Percentiles rank a stretch among this genome's conserved stretches.
Conservation (phyloP, 306 rosid genomes). For the Vigna trinervia region DNA sequence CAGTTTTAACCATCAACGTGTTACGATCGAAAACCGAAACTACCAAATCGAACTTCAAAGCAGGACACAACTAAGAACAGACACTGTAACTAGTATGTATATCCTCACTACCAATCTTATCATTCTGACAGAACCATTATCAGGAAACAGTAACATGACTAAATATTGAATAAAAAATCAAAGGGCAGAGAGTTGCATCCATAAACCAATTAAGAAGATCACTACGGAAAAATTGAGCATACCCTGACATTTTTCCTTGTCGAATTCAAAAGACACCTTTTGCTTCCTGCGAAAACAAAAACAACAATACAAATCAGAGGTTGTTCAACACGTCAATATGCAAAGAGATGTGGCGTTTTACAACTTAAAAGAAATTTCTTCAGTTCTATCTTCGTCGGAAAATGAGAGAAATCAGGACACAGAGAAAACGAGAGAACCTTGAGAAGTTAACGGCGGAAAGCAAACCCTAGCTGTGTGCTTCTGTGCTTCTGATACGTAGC, state of each 20-base stretch:
- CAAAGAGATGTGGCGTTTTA: background rate
- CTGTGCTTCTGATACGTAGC: background rate
- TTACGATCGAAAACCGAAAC: background rate
- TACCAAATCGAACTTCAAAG: background rate
- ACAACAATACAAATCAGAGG: background rate
- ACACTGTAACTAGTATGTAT: background rate
- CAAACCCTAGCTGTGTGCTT: background rate
- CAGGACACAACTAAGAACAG: background rate
- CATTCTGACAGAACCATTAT: background rate
- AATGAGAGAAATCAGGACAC: background rate
- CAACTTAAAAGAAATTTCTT: background rate
- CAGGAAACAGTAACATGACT: background rate
- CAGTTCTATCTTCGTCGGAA: no score
- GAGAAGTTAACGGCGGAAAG: background rate
- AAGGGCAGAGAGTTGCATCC: background rate
- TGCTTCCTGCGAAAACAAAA: conserved; percentile 43
- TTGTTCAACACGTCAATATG: background rate
- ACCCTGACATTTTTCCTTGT: conserved; percentile 44
- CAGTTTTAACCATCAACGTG: background rate
- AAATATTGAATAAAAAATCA: background rate
- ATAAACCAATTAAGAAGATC: background rate
- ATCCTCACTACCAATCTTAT: background rate
- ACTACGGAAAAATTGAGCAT: background rate
- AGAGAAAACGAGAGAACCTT: background rate
- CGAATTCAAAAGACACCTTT: background rate